Evolutionary conservation across 306 rosid genomes (phyloP), one percentile per base, ranked within the genome.

Genomic region (Rosa rugosa): DNA sequence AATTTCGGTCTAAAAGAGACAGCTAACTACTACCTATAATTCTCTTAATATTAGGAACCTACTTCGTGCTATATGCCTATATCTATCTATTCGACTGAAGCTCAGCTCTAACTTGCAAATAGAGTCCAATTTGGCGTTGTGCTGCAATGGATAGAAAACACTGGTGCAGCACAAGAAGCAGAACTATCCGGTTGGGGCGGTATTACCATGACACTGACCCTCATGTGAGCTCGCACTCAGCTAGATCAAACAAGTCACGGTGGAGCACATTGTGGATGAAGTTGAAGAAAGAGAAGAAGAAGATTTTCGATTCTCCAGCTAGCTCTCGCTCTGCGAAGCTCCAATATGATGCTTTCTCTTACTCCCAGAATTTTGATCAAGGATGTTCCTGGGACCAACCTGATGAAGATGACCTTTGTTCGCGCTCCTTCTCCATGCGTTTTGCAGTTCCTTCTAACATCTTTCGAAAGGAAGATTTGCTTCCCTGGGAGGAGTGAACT

Each of bases 301-400:
- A 69, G 83, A 69, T 76, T 1, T 78, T 80, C 5, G 76, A 75
- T 5, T 50, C 64, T 31, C 36, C 81, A 8, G 45, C 84, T 5
- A 57, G 78, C 76, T 44, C 80, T 13, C 49, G 73, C 70, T 67
- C 80, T 13, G 23, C 49, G n/a, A 31, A 67, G 6, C 49, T 38
- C 25, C 78, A 86, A 38, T 87, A 88, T 60, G 90, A 92, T 85
- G 66, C 88, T 5, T 60, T 57, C 82, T 84, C 89, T 41, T 91
- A 91, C 81, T 75, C 86, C n/a, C 84, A 85, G 84, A 89, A 88
- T 77, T 91, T 91, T 74, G 93, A 91, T 75, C 79, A 76, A 56
- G 84, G 90, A 12, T 50, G 75, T 27, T 42, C 84, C 13, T 80
- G 84, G 82, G 88, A 86, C 77, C 66, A 77, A 4, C 75, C 40